Evolutionary conservation across 768 basidiomycete genomes (phyloP).

Genomic region (Butyriboletus loyo): DNA sequence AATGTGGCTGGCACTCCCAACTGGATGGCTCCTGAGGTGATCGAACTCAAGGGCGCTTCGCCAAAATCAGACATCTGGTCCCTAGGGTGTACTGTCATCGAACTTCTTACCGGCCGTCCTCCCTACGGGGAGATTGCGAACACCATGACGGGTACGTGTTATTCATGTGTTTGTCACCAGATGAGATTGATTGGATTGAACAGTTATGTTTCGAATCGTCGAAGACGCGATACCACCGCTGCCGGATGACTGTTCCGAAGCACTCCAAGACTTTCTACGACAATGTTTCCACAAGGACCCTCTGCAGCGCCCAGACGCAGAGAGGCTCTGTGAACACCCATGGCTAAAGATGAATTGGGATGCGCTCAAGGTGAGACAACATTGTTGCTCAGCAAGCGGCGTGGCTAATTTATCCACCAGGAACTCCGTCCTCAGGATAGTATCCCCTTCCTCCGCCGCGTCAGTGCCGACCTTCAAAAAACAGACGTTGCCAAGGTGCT

Average conservation of each 20-base stretch:
- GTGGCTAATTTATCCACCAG: conserved; percentile 31
- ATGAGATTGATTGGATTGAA: conserved; percentile 7
- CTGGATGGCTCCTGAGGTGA: conserved; percentile 99
- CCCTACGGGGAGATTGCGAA: conserved; percentile 90
- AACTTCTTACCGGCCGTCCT: conserved; percentile 87
- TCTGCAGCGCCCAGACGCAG: conserved; percentile 75
- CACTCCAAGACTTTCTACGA: conserved; percentile 75
- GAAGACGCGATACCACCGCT: conserved; percentile 88
- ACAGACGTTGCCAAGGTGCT: conserved; percentile 58
- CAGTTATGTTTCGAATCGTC: conserved; percentile 97
- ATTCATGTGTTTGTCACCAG: background rate
- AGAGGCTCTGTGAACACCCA: conserved; percentile 80
- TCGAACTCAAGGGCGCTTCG: conserved; percentile 92
- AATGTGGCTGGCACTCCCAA: conserved; percentile 94
- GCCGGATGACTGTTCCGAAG: conserved; percentile 74
- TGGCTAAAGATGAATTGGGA: conserved; percentile 87
- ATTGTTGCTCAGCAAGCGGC: background rate
- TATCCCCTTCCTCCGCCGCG: conserved; percentile 90
- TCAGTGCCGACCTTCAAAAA: conserved; percentile 83
- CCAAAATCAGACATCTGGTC: conserved; percentile 96
- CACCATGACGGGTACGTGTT: conserved; percentile 75
- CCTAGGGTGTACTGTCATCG: conserved; percentile 90
- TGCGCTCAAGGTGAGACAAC: conserved; percentile 60
- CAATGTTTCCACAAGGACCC: conserved; percentile 93
- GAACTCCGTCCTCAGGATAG: conserved; percentile 90